A percentile compares a stretch with the other conserved stretches of the same genome.
phyloP scores from a whole-genome alignment of 441 rosid genomes.

The Adansonia madagascariensis region DNA sequence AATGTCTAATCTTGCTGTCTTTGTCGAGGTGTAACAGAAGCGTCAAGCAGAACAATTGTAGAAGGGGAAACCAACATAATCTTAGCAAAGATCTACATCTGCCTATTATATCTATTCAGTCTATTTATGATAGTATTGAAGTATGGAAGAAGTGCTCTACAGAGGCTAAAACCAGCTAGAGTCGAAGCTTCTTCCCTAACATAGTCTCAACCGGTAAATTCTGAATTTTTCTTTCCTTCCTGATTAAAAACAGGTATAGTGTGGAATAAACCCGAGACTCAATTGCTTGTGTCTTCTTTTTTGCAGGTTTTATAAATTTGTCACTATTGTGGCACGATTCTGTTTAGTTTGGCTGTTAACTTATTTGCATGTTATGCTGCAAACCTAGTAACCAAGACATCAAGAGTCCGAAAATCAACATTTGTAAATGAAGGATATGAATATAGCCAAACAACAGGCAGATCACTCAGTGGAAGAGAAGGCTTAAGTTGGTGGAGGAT shows the following conservation, averaged over 20 bases:
- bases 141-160: slow-evolving; percentile 48
- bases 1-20: slow-evolving; percentile 20
- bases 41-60: too few relatives aligned
- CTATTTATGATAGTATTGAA: slow-evolving; percentile 57
- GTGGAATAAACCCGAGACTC: neutral
- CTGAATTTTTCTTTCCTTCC: neutral
- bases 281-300: slow-evolving; percentile 16
- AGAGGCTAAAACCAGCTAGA: slow-evolving; percentile 55
- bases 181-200: slow-evolving; percentile 57
- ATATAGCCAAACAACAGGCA: neutral
- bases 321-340: neutral
- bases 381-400: slow-evolving; percentile 1
- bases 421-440: slow-evolving; percentile 5
- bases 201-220: slow-evolving; percentile 44
- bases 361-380: neutral
- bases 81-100: slow-evolving; percentile 46
- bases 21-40: slow-evolving; percentile 15
- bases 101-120: slow-evolving; percentile 57
- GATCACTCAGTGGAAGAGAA: neutral
- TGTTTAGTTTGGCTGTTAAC: neutral
- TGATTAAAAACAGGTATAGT: slow-evolving; percentile 1
- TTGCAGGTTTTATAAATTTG: slow-evolving; percentile 41
- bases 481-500: slow-evolving; percentile 18
- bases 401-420: neutral
- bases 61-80: slow-evolving; percentile 32